Conservation (phyloP, 1,139 yeast species). For the Nakaseomyces glabratus region DNA sequence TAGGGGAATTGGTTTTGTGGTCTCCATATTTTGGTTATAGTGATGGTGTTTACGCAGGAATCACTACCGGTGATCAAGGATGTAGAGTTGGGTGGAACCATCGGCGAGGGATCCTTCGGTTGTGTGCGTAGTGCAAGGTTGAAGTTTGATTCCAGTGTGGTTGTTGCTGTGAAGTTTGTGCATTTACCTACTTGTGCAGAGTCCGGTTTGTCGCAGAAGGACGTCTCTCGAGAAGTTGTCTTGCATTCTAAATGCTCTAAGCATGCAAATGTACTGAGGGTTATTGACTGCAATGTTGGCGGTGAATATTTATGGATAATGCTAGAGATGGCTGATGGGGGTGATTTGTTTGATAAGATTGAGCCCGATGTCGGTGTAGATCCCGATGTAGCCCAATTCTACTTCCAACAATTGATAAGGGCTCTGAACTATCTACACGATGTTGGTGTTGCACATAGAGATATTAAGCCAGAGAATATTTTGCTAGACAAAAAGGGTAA, state of each 20-base stretch:
- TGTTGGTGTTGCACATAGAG: constrained; percentile 73
- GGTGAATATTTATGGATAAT: constrained; percentile 51
- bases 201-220: constrained; percentile 39
- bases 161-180: constrained; percentile 50
- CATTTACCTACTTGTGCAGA: constrained; percentile 40
- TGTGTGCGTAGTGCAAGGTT: constrained; percentile 33
- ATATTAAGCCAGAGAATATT: constrained; percentile 86
- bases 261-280: constrained; percentile 49
- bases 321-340: constrained; percentile 59
- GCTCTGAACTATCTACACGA: constrained; percentile 55
- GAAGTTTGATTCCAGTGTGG: constrained; percentile 26
- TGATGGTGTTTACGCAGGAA: constrained; percentile 26
- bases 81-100: constrained; percentile 33
- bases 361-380: constrained; percentile 67
- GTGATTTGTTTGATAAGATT: constrained; percentile 64
- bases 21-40: too few relatives aligned
- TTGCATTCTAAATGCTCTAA: constrained; percentile 47
- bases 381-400: constrained; percentile 57
- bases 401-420: constrained; percentile 51
- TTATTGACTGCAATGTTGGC: constrained; percentile 45
- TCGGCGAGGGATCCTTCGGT: constrained; percentile 44
- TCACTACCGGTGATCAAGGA: constrained; percentile 33
- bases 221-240: constrained; percentile 43
- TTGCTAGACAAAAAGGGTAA: constrained; percentile 60
- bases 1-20: too few relatives aligned